Evolutionary conservation across 2,329 filamentous ascomycete genomes (phyloP).

Genomic region (Fusarium paranaense): DNA sequence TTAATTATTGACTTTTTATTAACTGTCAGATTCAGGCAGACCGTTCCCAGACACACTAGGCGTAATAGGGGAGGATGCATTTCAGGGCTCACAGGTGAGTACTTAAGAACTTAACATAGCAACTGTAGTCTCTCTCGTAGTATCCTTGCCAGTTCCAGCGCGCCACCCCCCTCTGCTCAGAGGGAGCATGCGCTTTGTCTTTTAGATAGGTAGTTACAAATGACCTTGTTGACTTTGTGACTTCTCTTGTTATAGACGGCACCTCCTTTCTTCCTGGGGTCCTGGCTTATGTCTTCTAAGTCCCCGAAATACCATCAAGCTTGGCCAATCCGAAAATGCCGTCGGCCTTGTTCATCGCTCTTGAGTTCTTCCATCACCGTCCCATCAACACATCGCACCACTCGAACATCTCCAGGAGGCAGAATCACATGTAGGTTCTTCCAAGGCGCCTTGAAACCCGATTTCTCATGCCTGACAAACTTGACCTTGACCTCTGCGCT

Average conservation of each 20-base stretch:
- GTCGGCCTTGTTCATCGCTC: background rate
- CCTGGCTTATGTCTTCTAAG: too few species aligned
- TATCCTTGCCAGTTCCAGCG: background rate
- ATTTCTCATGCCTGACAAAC: constrained; percentile 46
- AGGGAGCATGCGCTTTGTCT: background rate
- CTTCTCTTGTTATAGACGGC: too few species aligned
- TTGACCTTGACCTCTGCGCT: constrained; percentile 40
- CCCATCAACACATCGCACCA: background rate
- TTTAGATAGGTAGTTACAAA: background rate
- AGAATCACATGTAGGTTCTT: constrained; percentile 47
- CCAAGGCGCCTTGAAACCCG: constrained; percentile 51
- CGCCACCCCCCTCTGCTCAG: background rate
- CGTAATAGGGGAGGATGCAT: background rate
- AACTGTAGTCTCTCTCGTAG: background rate
- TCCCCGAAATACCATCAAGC: background rate
- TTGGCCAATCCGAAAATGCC: background rate
- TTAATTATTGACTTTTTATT: constrained; percentile 6
- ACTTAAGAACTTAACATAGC: background rate
- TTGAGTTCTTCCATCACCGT: background rate
- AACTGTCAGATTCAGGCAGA: background rate
- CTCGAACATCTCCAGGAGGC: constrained; percentile 45
- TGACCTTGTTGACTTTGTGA: too few species aligned
- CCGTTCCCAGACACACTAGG: background rate
- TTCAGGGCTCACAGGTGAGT: background rate
- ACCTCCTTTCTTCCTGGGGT: too few species aligned